Evolutionary conservation across 495 filamentous ascomycete genomes (phyloP), one percentile per base, ranked within the genome.

Genomic region (Tetracladium marchalianum): DNA sequence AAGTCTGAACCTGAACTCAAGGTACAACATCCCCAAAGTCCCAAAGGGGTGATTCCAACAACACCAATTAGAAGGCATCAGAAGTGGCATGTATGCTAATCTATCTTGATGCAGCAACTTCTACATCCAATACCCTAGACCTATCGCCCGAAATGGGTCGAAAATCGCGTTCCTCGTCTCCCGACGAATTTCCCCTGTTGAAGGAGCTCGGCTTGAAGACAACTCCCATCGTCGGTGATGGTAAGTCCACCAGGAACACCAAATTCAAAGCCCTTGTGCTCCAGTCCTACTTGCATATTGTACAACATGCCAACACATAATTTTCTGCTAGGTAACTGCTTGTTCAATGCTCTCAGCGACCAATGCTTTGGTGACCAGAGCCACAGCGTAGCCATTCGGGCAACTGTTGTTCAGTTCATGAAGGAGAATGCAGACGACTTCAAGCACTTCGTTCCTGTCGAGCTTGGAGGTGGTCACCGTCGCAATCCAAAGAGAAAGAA

Each of bases 311-410:
- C 45, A 41, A 50, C 18, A 46, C 24, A 53, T 61, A 35, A 56
- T 35, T 11, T 39, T 41, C 17, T 35, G 19, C 19, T 52, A 84
- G 81, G 81, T 33, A 84, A 87, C 62, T 88, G 84, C 60, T 73
- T 87, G 24, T 88, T 87, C 61, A 81, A 85, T 61, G 82, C 84
- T 36, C 69, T 87, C 31, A 83, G 80, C 44, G 84, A 88, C 56
- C 84, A 87, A 68, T 56, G 87, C 40, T 82, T 78, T 53, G 84
- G 80, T 33, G 62, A 76, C 51, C 80, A 82, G 55, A 62, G 64
- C 51, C 62, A 74, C 43, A 77, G 78, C 51, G 54, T 61, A 12
- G 66, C 72, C 42, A 80, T 87, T 50, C 84, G 84, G 24, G 61
- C 66, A 13, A 62, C 56, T 27, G 72, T 83, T 1, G 77, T 86